Evolutionary conservation across 352 stramenopile species (phyloP).

Genomic region (Pythium vanterpoolii): DNA sequence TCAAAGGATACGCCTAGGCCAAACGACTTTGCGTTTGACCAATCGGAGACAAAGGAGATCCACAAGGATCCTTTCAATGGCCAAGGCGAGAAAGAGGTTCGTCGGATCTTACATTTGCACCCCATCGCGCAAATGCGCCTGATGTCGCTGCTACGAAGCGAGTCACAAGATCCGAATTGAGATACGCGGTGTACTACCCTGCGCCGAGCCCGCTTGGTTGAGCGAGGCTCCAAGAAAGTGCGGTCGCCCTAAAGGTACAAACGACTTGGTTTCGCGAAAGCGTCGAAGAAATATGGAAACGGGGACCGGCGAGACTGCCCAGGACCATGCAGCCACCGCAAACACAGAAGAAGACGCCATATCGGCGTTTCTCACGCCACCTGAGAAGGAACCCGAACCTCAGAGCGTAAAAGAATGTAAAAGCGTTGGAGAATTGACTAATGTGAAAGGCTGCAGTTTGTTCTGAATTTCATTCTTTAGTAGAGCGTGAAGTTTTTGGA

Average conservation of each 20-base stretch:
- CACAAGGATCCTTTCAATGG: conserved; percentile 17
- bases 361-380: too few relatives aligned
- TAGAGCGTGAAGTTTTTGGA: conserved; percentile 17
- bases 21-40: conserved; percentile 20
- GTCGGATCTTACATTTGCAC: conserved; percentile 17
- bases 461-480: conserved; percentile 9
- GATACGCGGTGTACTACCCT: conserved; percentile 14
- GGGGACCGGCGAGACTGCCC: too few relatives aligned
- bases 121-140: conserved; percentile 15
- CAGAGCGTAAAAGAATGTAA: conserved; percentile 12
- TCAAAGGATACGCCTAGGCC: not conserved
- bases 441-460: conserved; percentile 14
- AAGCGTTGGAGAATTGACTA: conserved; percentile 5
- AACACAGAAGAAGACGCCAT: too few relatives aligned
- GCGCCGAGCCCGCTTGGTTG: not conserved
- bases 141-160: conserved; percentile 19
- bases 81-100: conserved; percentile 23
- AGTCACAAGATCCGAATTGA: conserved; percentile 12
- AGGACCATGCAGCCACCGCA: too few relatives aligned
- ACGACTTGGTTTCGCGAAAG: too few relatives aligned
- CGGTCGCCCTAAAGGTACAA: not conserved
- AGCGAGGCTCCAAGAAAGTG: too few relatives aligned
- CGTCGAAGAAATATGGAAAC: too few relatives aligned
- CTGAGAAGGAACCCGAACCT: conserved; percentile 7
- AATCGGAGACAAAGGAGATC: conserved; percentile 6